These are phyloP conservation scores for Ensete glaucum DNA, from an alignment of 176 grass and related monocot genomes.

Conservation along the genomic window DNA sequence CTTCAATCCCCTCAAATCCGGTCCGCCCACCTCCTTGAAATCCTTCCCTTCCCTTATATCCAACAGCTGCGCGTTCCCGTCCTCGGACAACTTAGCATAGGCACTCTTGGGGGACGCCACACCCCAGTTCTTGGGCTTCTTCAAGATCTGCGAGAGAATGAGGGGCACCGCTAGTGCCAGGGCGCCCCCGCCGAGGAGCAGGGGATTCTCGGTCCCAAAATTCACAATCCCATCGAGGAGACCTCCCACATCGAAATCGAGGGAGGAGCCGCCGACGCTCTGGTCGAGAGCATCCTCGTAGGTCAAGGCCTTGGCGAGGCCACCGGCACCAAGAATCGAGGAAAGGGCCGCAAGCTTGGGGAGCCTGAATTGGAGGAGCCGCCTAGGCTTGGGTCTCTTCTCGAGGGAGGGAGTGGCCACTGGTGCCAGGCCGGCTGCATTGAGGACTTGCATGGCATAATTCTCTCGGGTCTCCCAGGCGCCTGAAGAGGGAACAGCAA, in stretches of 20 bases:
- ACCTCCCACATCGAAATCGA: constrained; percentile 17
- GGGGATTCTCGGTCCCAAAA: constrained; percentile 54
- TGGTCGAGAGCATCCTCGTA: constrained; percentile 67
- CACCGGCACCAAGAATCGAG: constrained; percentile 28
- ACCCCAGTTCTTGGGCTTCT: constrained; percentile 43
- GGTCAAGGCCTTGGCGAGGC: constrained; percentile 43
- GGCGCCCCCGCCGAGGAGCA: constrained; percentile 33
- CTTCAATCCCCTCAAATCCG: constrained; percentile 48
- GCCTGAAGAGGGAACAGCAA: neutral
- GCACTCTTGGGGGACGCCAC: constrained; percentile 35
- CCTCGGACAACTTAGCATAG: constrained; percentile 57
- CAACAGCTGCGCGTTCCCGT: constrained; percentile 49
- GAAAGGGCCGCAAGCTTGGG: constrained; percentile 35
- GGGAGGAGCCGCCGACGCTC: constrained; percentile 15
- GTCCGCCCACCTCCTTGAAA: constrained; percentile 32
- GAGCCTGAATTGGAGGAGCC: constrained; percentile 17
- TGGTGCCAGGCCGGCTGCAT: constrained; percentile 29
- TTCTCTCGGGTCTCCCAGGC: neutral
- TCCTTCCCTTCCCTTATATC: constrained; percentile 84
- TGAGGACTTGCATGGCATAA: constrained; percentile 46
- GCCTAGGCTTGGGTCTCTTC: constrained; percentile 17
- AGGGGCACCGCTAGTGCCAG: constrained; percentile 48
- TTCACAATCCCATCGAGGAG: constrained; percentile 32
- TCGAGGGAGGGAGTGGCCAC: neutral
- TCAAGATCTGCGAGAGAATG: constrained; percentile 40